Percentiles rank a stretch among this genome's conserved stretches.
phyloP scores from a whole-genome alignment of 345 rosid genomes.

The Eucalyptus camaldulensis region DNA sequence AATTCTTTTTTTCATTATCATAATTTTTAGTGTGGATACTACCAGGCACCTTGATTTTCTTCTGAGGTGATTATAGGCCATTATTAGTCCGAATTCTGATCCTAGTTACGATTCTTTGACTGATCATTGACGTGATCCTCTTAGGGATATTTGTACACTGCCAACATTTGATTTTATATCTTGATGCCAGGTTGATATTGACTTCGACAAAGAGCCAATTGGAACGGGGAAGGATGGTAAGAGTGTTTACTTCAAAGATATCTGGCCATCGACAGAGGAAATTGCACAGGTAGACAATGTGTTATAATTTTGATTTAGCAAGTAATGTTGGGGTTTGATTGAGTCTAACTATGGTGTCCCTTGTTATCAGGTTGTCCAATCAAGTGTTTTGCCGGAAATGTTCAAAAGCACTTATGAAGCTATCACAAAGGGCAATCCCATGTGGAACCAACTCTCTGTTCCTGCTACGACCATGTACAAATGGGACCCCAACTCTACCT shows the following conservation, averaged over 20 bases:
- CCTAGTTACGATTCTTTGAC: background rate
- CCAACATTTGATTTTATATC: background rate
- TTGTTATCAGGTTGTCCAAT: conserved; percentile 63
- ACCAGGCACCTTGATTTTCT: background rate
- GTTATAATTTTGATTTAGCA: background rate
- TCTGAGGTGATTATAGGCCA: background rate
- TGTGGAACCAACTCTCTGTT: conserved; percentile 81
- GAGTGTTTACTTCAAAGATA: conserved; percentile 66
- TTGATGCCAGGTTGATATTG: conserved; percentile 72
- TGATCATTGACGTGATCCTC: background rate
- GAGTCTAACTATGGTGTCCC: background rate
- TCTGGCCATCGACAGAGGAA: conserved; percentile 95
- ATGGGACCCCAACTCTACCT: conserved; percentile 89
- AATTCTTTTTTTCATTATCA: background rate
- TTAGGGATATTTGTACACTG: background rate
- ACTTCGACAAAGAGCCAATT: conserved; percentile 89
- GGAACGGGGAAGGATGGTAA: conserved; percentile 85
- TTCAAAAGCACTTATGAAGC: conserved; percentile 86
- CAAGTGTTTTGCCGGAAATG: conserved; percentile 92
- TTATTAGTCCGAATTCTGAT: background rate
- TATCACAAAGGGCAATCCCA: conserved; percentile 90
- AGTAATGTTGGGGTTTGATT: background rate
- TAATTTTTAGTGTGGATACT: background rate
- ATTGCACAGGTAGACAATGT: conserved; percentile 59
- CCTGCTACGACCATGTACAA: conserved; percentile 46